phyloP scores from a whole-genome alignment of 139 green algal genomes.

The Haematococcus sp. region DNA sequence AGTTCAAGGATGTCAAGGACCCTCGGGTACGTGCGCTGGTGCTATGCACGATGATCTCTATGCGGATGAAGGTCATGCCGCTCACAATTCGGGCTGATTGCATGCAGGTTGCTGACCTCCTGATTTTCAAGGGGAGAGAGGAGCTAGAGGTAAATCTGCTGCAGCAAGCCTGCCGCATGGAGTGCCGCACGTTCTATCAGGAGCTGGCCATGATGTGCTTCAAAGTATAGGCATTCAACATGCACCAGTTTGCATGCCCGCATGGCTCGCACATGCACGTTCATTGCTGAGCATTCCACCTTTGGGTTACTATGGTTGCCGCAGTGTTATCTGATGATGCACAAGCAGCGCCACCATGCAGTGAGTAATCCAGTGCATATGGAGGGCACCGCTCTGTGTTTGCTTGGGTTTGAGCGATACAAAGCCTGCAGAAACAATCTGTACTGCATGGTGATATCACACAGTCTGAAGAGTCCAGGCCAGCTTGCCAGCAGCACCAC shows the following conservation, averaged over 20 bases:
- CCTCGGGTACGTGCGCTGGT: slow-evolving; percentile 47
- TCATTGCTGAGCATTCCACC: too few species aligned
- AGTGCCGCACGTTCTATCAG: too few species aligned
- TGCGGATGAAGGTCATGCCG: neutral
- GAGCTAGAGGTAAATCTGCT: slow-evolving; percentile 71
- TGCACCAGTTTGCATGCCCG: too few species aligned
- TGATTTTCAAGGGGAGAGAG: slow-evolving; percentile 85
- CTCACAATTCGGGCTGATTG: neutral
- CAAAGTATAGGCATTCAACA: too few species aligned
- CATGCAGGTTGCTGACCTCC: slow-evolving; percentile 65
- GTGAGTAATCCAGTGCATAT: slow-evolving; percentile 32
- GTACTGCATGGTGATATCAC: too few species aligned
- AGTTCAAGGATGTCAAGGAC: slow-evolving; percentile 56
- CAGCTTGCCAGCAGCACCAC: too few species aligned
- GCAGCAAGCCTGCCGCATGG: neutral
- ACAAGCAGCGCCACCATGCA: slow-evolving; percentile 86
- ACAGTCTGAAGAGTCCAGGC: too few species aligned
- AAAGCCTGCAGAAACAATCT: too few species aligned
- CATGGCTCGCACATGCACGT: too few species aligned
- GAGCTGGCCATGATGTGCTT: too few species aligned
- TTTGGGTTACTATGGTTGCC: neutral
- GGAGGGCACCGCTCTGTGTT: neutral
- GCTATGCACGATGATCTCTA: neutral
- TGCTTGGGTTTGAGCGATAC: too few species aligned
- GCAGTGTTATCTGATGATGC: slow-evolving; percentile 77